Evolutionary conservation across 2,329 filamentous ascomycete species (phyloP).

Genomic region (Aspergillus quadricinctus): DNA sequence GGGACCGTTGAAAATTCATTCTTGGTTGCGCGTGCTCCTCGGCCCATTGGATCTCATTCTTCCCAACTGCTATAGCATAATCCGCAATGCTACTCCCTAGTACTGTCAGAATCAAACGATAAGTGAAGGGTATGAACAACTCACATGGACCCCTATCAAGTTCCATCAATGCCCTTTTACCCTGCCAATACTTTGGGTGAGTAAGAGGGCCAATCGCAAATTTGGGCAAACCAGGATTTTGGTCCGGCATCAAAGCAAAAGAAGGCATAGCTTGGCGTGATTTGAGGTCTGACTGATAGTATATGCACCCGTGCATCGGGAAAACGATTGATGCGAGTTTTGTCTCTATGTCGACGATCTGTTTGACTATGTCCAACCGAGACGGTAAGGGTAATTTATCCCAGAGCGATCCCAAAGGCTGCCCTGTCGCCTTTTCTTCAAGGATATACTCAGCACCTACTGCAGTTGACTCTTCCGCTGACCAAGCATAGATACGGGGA

Average conservation of each 20-base stretch:
- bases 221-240: background rate
- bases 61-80: constrained; percentile 9
- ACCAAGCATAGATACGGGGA: constrained; percentile 33
- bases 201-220: constrained; percentile 11
- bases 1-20: constrained; percentile 13
- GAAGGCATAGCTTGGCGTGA: background rate
- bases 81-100: constrained; percentile 7
- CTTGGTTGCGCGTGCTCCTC: constrained; percentile 8
- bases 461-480: constrained; percentile 28
- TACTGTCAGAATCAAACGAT: background rate
- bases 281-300: constrained; percentile 13
- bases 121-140: background rate
- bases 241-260: background rate
- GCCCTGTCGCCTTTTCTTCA: constrained; percentile 32
- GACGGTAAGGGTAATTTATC: constrained; percentile 9
- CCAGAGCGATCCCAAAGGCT: constrained; percentile 29
- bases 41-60: constrained; percentile 13
- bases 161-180: constrained; percentile 4
- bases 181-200: constrained; percentile 8
- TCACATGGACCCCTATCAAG: constrained; percentile 15
- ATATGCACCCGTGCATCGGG: constrained; percentile 18
- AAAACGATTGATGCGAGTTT: constrained; percentile 17
- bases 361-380: constrained; percentile 10
- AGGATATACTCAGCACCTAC: constrained; percentile 41
- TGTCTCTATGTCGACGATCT: constrained; percentile 20